Evolutionary conservation across 257 asterid genomes (phyloP).

Genomic region (Scutellaria barbata): DNA sequence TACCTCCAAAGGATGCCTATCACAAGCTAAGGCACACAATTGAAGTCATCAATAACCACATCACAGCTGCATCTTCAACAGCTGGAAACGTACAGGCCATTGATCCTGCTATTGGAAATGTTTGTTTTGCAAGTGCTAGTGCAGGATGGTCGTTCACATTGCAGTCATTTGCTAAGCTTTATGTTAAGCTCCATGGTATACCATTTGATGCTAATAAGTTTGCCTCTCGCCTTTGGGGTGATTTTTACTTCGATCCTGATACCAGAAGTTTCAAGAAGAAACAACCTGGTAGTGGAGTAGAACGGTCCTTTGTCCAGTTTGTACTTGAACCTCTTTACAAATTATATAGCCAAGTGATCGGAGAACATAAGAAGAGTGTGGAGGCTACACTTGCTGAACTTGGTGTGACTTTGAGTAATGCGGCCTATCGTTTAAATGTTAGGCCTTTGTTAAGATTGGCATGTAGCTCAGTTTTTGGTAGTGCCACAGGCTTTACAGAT

Average conservation of each 20-base stretch:
- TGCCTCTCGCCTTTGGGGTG: constrained; percentile 97
- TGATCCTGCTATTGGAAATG: constrained; percentile 87
- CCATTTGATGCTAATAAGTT: constrained; percentile 92
- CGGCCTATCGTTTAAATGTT: constrained; percentile 90
- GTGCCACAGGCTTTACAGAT: constrained; percentile 94
- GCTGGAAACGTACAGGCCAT: constrained; percentile 87
- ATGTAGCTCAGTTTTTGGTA: constrained; percentile 93
- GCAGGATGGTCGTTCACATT: constrained; percentile 99
- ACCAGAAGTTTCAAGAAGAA: constrained; percentile 82
- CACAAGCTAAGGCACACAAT: constrained; percentile 88
- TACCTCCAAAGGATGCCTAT: constrained; percentile 98
- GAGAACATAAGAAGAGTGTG: constrained; percentile 97
- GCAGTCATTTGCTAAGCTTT: constrained; percentile 92
- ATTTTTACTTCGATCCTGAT: constrained; percentile 78
- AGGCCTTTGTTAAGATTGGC: constrained; percentile 91
- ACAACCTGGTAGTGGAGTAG: constrained; percentile 81
- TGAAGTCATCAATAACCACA: constrained; percentile 82
- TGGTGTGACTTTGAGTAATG: constrained; percentile 94
- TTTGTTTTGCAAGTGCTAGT: constrained; percentile 95
- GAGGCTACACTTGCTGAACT: constrained; percentile 90
- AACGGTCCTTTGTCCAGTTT: constrained; percentile 93
- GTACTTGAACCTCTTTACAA: constrained; percentile 95
- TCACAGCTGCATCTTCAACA: constrained; percentile 84
- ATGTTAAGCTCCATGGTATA: constrained; percentile 90
- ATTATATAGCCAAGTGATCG: constrained; percentile 92